These are phyloP conservation scores for Acanthochlamys bracteata DNA, from an alignment of 106 monocot genomes.

Conservation along the genomic window DNA sequence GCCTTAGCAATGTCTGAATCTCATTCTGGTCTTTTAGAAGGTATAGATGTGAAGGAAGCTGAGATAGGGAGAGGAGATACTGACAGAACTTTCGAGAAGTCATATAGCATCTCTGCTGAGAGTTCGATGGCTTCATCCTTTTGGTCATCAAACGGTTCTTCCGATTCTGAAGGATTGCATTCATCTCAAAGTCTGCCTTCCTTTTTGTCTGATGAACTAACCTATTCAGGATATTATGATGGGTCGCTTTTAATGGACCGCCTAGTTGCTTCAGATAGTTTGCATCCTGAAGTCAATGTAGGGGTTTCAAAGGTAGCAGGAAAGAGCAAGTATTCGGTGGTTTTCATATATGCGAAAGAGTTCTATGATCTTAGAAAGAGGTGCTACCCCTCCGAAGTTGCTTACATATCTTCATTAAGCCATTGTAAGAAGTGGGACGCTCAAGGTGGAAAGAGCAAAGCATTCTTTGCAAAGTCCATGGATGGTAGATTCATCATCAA, in stretches of 20 bases:
- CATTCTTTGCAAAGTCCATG: constrained; percentile 85
- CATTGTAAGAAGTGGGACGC: constrained; percentile 96
- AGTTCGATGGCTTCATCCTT: constrained; percentile 23
- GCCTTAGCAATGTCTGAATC: constrained; percentile 40
- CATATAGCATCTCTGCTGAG: constrained; percentile 12
- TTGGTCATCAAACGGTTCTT: constrained; percentile 32
- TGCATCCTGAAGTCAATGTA: constrained; percentile 54
- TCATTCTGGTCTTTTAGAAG: constrained; percentile 9
- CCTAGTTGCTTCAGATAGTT: constrained; percentile 26
- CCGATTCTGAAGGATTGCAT: constrained; percentile 23
- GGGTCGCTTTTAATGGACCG: constrained; percentile 31
- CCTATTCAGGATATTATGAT: constrained; percentile 3
- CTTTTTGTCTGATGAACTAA: constrained; percentile 42
- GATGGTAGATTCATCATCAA: constrained; percentile 98
- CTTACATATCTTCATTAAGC: constrained; percentile 78
- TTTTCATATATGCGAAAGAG: constrained; percentile 69
- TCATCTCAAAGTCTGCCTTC: constrained; percentile 32
- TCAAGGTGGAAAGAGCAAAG: constrained; percentile 97
- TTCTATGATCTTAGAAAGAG: constrained; percentile 63
- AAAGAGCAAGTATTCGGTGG: constrained; percentile 64
- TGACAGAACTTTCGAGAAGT: constrained; percentile 18
- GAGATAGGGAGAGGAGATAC: constrained; percentile 16
- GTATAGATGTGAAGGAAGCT: constrained; percentile 10
- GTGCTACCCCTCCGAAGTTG: constrained; percentile 79
- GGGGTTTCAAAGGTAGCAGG: constrained; percentile 24